Base-by-base conservation (phyloP, 225 moss, liverwort and hornwort genomes). In the Pleurozium schreberi region DNA sequence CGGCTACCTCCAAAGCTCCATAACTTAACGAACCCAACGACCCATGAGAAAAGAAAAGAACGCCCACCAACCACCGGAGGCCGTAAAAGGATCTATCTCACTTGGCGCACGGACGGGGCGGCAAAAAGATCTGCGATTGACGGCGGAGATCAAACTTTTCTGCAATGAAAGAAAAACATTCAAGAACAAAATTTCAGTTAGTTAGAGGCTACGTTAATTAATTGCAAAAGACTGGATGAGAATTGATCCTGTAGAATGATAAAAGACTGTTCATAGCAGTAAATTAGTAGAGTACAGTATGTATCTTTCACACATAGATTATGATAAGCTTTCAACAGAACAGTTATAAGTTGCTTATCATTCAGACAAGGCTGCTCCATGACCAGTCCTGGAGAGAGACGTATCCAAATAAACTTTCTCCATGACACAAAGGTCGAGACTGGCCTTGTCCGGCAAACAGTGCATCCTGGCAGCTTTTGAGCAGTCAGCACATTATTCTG, bases 301-400 rank as follows among this genome's bases (percentile, higher is more conserved):
- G 20, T 61, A 67, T 60, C 57, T n/a, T n/a, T 57, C 49, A 49
- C 25, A n/a, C 31, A 33, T 17, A 36, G 23, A 84, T 22, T 87
- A 59, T 57, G 89, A 91, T 89, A 91, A 71, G 89, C 89, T 91
- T 79, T 86, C 83, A 78, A 40, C 49, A 66, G 33, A 74, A 66
- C 83, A 79, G 83, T 68, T 76, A 14, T 30, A 53, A 79, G 73
- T 38, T 76, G 58, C 87, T 87, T 87, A 90, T 87, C 89, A 75
- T 84, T 84, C 84, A 61, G 75, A 74, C 87, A 85, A 84, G 30
- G 84, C 69, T 60, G 73, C 23, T 58, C 11, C 0, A 74, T n/a
- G 36, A 91, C 80, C 62, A 68, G 47, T 75, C 77, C 81, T 57
- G 21, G 47, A 70, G 90, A 76, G 76, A 88, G 76, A 61, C 76